Evolutionary conservation across 2,329 filamentous ascomycete species (phyloP).

Genomic region (Fusarium beomiforme): DNA sequence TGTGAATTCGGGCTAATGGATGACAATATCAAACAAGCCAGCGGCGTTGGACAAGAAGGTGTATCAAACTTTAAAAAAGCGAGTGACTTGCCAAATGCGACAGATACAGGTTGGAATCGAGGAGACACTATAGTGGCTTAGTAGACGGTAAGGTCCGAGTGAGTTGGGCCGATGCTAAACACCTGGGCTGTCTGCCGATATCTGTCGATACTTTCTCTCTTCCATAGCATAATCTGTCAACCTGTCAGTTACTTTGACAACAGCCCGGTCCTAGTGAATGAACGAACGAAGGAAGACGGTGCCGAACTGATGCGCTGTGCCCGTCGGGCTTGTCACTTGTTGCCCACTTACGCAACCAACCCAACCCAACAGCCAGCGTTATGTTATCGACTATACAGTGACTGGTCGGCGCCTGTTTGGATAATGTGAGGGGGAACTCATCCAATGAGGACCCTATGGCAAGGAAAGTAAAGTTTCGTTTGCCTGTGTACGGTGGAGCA

Average conservation of each 20-base stretch:
- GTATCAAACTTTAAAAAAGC: conserved; percentile 31
- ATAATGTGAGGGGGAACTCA: not conserved
- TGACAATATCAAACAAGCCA: conserved; percentile 17
- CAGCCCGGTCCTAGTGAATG: no score
- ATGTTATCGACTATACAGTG: not conserved
- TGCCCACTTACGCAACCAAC: not conserved
- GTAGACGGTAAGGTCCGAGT: conserved; percentile 38
- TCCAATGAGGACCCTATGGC: not conserved
- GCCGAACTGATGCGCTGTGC: conserved; percentile 1
- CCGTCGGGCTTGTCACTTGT: not conserved
- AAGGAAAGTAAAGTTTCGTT: not conserved
- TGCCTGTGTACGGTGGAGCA: conserved; percentile 11
- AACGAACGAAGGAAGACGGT: not conserved
- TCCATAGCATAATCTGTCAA: no score
- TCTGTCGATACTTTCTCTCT: not conserved
- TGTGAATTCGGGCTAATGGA: conserved; percentile 16
- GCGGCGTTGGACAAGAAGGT: conserved; percentile 25
- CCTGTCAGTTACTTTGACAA: conserved; percentile 7
- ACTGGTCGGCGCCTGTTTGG: not conserved
- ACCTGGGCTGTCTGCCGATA: not conserved
- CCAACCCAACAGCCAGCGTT: not conserved
- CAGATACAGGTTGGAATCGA: conserved; percentile 19
- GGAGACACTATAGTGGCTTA: conserved; percentile 32
- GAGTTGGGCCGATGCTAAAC: conserved; percentile 33
- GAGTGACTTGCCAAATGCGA: conserved; percentile 31